A percentile compares a stretch with the other conserved stretches of the same genome.
phyloP scores from a whole-genome alignment of 352 stramenopile species.

The Phytopythium montanum region DNA sequence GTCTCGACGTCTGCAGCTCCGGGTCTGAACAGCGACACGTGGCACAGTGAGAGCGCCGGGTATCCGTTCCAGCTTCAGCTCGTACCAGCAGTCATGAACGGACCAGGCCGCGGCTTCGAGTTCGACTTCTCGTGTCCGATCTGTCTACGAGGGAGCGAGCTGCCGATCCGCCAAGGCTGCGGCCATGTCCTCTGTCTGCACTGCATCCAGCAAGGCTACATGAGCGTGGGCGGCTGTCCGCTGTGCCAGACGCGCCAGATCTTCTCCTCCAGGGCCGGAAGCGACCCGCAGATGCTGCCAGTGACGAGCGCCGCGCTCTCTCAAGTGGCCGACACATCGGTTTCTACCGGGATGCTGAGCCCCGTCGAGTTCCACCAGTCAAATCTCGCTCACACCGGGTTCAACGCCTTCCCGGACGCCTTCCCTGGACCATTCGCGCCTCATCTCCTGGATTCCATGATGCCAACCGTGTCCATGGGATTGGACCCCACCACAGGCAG shows the following conservation, averaged over 20 bases:
- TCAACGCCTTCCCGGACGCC: neutral
- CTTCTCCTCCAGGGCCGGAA: conserved; percentile 15
- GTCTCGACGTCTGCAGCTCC: neutral
- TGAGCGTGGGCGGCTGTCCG: conserved; percentile 31
- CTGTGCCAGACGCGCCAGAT: conserved; percentile 49
- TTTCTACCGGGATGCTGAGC: neutral
- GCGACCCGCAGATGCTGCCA: neutral
- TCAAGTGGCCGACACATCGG: neutral
- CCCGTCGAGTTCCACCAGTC: neutral
- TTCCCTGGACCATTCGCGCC: neutral
- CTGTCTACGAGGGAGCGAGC: conserved; percentile 35
- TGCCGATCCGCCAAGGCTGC: conserved; percentile 43
- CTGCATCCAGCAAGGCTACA: conserved; percentile 47
- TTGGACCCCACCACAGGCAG: neutral
- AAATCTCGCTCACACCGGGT: neutral
- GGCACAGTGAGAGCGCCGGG: conserved; percentile 17
- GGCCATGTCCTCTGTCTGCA: conserved; percentile 47
- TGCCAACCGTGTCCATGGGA: neutral
- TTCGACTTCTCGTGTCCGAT: conserved; percentile 39
- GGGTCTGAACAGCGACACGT: conserved; percentile 9
- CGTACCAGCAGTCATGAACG: neutral
- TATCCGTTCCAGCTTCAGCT: conserved; percentile 35
- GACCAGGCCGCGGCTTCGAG: neutral
- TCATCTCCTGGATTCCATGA: neutral
- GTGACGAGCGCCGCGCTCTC: neutral